These are phyloP conservation scores for Trichoderma brevicompactum DNA, from an alignment of 2,329 filamentous ascomycete genomes.

Conservation along the genomic window DNA sequence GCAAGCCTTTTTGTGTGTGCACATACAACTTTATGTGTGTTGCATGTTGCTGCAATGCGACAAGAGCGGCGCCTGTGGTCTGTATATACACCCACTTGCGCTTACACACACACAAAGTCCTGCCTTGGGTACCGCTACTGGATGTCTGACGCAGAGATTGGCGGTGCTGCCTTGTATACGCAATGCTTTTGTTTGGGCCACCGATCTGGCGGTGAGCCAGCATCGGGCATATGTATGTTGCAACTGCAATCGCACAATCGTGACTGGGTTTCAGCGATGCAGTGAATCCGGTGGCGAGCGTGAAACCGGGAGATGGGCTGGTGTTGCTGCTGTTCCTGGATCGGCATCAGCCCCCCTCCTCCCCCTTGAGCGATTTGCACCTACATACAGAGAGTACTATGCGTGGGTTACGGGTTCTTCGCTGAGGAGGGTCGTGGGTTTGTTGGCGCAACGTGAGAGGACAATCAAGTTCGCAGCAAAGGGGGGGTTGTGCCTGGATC, in stretches of 20 bases:
- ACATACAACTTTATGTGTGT: neutral
- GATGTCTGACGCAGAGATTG: neutral
- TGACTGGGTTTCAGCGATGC: constrained; percentile 5
- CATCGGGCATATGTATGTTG: neutral
- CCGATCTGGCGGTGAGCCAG: constrained; percentile 10
- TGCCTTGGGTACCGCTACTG: constrained; percentile 5
- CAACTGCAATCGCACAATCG: neutral
- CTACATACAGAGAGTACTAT: no score
- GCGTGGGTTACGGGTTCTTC: neutral
- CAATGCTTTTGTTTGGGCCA: neutral
- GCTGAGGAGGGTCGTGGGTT: constrained; percentile 4
- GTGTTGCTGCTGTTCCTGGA: constrained; percentile 16
- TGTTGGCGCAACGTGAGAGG: constrained; percentile 19
- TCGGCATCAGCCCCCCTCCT: neutral
- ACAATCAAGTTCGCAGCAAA: neutral
- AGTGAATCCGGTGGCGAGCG: neutral
- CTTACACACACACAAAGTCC: neutral
- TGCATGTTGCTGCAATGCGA: no score
- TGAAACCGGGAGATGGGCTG: constrained; percentile 9
- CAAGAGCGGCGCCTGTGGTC: no score
- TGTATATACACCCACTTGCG: neutral
- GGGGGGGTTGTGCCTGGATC: neutral
- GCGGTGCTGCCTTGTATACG: neutral
- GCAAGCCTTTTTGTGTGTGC: no score
- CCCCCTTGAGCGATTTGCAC: neutral